Evolutionary conservation across 192 early-diverging fungal genomes (phyloP).

Genomic region (Chytriomyces sp.): DNA sequence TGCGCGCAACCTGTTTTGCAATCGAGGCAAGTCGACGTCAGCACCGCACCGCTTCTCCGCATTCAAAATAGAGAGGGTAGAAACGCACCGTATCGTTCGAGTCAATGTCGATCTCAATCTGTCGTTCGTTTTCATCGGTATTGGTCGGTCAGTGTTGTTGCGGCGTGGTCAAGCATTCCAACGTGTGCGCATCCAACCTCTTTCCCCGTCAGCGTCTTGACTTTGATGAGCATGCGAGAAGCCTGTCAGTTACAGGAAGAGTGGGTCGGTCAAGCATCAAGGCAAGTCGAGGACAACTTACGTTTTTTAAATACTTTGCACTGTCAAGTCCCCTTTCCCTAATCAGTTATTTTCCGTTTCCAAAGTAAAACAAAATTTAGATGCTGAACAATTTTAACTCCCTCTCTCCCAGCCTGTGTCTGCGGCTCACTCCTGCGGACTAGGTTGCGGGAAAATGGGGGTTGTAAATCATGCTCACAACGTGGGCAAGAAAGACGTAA

Average conservation of each 20-base stretch:
- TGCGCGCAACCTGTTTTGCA: conserved; percentile 64
- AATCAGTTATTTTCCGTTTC: no score
- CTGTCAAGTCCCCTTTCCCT: no score
- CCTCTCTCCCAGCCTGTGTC: no score
- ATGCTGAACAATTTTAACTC: no score
- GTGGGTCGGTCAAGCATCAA: no score
- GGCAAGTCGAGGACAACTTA: no score
- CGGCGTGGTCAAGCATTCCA: not conserved
- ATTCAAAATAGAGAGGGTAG: not conserved
- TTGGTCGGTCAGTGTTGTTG: not conserved
- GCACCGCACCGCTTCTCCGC: not conserved
- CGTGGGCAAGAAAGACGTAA: no score
- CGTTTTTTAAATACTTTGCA: no score
- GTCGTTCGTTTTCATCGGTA: not conserved
- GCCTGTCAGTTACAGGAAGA: conserved; percentile 73
- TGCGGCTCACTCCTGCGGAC: no score
- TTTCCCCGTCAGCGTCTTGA: conserved; percentile 87
- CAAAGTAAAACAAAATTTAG: no score
- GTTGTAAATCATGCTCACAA: no score
- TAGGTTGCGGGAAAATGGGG: no score
- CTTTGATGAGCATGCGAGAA: conserved; percentile 71
- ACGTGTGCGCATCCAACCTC: conserved; percentile 60
- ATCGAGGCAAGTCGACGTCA: not conserved
- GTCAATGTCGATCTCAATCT: conserved; percentile 94
- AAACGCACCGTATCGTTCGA: conserved; percentile 63